Evolutionary conservation across 371 early-diverging fungal species (phyloP).

Genomic region (Zopfochytrium polystomum): DNA sequence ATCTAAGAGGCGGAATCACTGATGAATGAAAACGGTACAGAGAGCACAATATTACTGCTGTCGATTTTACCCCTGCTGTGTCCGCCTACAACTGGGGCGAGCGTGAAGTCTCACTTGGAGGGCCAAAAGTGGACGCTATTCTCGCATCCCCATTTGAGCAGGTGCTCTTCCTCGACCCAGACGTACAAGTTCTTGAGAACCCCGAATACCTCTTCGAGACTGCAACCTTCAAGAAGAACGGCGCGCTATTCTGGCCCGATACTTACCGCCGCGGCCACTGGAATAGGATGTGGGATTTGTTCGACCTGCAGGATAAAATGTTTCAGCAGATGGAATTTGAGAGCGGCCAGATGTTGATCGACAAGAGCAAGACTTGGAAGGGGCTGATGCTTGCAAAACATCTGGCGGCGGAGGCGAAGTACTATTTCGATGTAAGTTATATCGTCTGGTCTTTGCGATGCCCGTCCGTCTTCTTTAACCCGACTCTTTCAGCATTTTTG

Average conservation of each 20-base stretch:
- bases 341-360: constrained; percentile 1
- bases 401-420: not conserved
- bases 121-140: constrained; percentile 10
- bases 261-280: not conserved
- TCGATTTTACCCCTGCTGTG: not conserved
- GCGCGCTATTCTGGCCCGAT: constrained; percentile 21
- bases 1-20: not conserved
- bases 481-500: constrained; percentile 1
- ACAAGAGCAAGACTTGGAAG: not conserved
- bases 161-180: constrained; percentile 15
- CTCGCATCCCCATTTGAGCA: constrained; percentile 9
- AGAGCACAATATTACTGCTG: not conserved
- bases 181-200: constrained; percentile 2
- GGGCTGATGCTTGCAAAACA: not conserved
- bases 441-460: not conserved
- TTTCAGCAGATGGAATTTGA: constrained; percentile 1
- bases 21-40: not conserved
- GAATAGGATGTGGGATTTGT: not conserved
- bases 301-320: not conserved
- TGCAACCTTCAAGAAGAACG: not conserved
- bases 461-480: too few relatives aligned
- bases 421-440: not conserved
- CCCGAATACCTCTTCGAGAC: constrained; percentile 4
- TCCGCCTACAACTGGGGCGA: not conserved
- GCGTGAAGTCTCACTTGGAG: not conserved